A percentile compares a stretch with the other conserved stretches of the same genome.
Conservation (phyloP, 2,329 filamentous ascomycete species). For the Penicillium psychrosexuale region DNA sequence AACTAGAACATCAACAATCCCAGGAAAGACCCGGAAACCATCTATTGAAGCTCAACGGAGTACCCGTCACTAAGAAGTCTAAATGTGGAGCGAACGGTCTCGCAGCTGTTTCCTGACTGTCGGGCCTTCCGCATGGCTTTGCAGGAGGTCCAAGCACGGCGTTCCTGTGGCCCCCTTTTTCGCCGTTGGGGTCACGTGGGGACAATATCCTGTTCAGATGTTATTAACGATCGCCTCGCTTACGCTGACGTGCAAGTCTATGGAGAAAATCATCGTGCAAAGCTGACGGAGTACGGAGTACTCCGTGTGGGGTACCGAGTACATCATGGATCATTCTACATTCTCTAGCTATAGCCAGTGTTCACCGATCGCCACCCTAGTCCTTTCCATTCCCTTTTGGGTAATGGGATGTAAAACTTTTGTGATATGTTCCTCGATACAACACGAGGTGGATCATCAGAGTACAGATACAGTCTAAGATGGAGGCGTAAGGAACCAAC, state of each 20-base stretch:
- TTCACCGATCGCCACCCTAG: not conserved
- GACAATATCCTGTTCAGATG: not conserved
- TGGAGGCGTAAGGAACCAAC: not conserved
- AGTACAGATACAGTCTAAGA: not conserved
- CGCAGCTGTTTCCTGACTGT: constrained; percentile 38
- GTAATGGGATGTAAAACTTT: not conserved
- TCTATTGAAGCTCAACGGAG: not conserved
- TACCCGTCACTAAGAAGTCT: constrained; percentile 1
- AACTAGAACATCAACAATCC: not conserved
- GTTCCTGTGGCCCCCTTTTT: constrained; percentile 4
- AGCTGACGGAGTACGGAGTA: not conserved
- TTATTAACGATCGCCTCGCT: not conserved
- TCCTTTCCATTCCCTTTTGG: not conserved
- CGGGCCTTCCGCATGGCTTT: constrained; percentile 29
- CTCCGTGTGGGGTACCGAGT: not conserved
- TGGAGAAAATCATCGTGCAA: not conserved
- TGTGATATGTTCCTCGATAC: not conserved
- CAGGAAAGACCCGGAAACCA: no score
- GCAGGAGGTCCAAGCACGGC: constrained; percentile 20
- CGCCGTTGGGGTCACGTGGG: constrained; percentile 16
- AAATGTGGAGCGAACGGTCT: constrained; percentile 36
- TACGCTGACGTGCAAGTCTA: not conserved
- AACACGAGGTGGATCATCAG: not conserved
- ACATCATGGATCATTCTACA: not conserved
- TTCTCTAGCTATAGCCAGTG: not conserved